Evolutionary conservation across 257 asterid species (phyloP), one percentile per base, ranked within the genome.

Genomic region (Przewalskia tangutica): DNA sequence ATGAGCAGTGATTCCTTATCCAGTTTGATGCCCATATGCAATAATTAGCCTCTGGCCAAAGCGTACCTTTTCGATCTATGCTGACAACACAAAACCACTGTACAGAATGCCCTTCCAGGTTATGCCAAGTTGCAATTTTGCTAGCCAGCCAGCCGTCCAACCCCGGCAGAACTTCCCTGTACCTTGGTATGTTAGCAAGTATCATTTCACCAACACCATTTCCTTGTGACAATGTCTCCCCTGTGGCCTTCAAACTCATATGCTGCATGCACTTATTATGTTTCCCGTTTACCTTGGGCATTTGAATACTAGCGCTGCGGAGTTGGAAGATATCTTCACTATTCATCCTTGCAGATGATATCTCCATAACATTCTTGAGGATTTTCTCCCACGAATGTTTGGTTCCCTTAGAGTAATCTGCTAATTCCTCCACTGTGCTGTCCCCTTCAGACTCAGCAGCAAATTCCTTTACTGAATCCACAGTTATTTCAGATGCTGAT

Each of bases 61-160:
- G 20, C 77, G 65, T 88, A 94, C 98, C 98, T 89, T 85, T 91
- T 78, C 97, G 95, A 82, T 95, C 95, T 66, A 95, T 85, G 88
- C 92, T 91, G 87, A 95, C 88, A 5, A 93, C 87, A 86, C 94
- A 89, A 82, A 95, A 83, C 98, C 98, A 95, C 87, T 93, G 98
- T 81, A 93, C 86, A 50, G 98, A 92, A 87, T 89, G 89, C 63
- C 98, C 98, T 88, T 91, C 98, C 32, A 88, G 90, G 83, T 86
- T 87, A 82, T 93, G 93, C 98, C 98, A 95, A 51, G 90, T 86
- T 82, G 89, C 79, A 79, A 95, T 86, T 90, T 93, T 92, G 87
- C 89, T 77, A 80, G 93, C 87, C 89, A 88, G 91, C 98, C 98
- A 95, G 82, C 89, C 86, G 79, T 92, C 98, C 76, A 95, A 85